Percentiles rank a stretch among this genome's conserved stretches.
These are phyloP conservation scores for Paspalum notatum DNA, from an alignment of 176 grass and related monocot genomes.

Conservation along the genomic window DNA sequence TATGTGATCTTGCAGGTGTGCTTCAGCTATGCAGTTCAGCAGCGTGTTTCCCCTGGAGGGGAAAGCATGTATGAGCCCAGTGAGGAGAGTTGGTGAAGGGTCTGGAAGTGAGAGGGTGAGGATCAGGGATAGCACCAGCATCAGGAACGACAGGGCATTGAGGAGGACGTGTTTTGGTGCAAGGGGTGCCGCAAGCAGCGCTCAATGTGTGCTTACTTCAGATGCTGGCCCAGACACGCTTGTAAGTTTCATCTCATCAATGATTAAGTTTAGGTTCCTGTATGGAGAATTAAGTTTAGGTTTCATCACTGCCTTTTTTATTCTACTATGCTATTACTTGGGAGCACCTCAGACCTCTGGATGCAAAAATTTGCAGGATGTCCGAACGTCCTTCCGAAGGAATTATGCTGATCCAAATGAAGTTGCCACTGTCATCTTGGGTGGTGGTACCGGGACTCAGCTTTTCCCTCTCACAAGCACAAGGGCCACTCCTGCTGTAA, in stretches of 20 bases:
- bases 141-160: conserved; percentile 35
- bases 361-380: conserved; percentile 47
- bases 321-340: background rate
- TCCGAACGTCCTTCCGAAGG: conserved; percentile 61
- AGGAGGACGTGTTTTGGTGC: conserved; percentile 48
- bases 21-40: conserved; percentile 73
- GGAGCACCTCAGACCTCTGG: background rate
- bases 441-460: conserved; percentile 77
- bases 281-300: background rate
- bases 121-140: conserved; percentile 42
- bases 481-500: conserved; percentile 94
- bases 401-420: conserved; percentile 74
- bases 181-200: conserved; percentile 6
- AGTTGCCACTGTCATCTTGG: conserved; percentile 80
- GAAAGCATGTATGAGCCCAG: conserved; percentile 55
- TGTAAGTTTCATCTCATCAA: conserved; percentile 31
- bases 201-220: conserved; percentile 61
- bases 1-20: conserved; percentile 26
- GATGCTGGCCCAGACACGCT: conserved; percentile 50
- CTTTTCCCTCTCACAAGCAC: conserved; percentile 94
- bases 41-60: conserved; percentile 54
- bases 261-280: background rate
- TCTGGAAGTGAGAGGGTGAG: conserved; percentile 33
- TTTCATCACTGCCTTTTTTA: background rate
- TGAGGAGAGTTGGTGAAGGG: conserved; percentile 39